These are phyloP conservation scores for Candida xiaguanensis DNA, from an alignment of 805 yeast genomes.

Conservation along the genomic window DNA sequence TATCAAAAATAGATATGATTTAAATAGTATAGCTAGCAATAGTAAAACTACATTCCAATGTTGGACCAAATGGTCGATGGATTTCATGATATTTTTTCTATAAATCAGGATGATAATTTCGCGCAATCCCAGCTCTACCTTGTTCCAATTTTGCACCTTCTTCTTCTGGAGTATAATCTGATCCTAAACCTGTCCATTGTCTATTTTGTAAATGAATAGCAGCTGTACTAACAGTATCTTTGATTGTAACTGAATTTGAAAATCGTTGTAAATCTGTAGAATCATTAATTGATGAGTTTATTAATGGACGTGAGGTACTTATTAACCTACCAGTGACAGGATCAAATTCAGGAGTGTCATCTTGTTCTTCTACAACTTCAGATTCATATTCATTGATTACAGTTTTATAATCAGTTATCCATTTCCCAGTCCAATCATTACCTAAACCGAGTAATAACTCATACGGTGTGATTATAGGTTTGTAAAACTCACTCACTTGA, in stretches of 20 bases:
- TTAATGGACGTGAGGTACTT: slow-evolving; percentile 69
- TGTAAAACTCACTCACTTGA: slow-evolving; percentile 72
- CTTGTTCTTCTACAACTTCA: slow-evolving; percentile 29
- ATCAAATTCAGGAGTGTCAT: slow-evolving; percentile 73
- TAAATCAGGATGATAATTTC: slow-evolving; percentile 57
- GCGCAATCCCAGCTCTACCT: slow-evolving; percentile 85
- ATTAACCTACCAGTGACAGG: slow-evolving; percentile 81
- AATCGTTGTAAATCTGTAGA: slow-evolving; percentile 48
- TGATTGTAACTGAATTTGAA: slow-evolving; percentile 58
- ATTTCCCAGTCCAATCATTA: slow-evolving; percentile 89
- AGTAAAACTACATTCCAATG: too few relatives aligned
- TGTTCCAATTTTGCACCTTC: slow-evolving; percentile 81
- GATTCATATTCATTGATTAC: slow-evolving; percentile 40
- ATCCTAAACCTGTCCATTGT: slow-evolving; percentile 88
- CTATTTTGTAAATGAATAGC: slow-evolving; percentile 71
- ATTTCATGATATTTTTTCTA: slow-evolving; percentile 2
- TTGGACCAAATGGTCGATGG: slow-evolving; percentile 5
- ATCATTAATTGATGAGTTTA: slow-evolving; percentile 50
- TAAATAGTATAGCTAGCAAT: slow-evolving; percentile 2
- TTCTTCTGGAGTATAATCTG: slow-evolving; percentile 55
- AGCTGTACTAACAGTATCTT: slow-evolving; percentile 83
- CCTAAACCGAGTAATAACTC: slow-evolving; percentile 80
- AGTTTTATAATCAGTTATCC: slow-evolving; percentile 77
- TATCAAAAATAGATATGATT: slow-evolving; percentile 5
- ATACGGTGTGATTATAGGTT: slow-evolving; percentile 91